Evolutionary conservation across 1,284 basidiomycete genomes (phyloP).

Genomic region (Tilletiaria anomala): DNA sequence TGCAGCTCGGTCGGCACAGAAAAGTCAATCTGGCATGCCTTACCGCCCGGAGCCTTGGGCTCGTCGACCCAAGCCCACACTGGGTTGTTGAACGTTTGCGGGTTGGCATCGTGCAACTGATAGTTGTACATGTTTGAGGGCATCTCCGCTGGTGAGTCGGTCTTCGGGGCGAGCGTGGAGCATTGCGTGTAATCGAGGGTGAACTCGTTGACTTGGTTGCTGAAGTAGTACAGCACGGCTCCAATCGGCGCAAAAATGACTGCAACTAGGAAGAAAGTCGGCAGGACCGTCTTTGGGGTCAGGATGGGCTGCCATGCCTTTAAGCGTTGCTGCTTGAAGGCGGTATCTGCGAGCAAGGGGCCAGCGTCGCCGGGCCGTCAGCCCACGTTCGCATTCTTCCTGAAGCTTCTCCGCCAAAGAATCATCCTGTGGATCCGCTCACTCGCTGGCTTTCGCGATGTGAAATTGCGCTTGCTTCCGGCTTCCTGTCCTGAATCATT

Average conservation of each 20-base stretch:
- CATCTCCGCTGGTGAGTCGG: constrained; percentile 45
- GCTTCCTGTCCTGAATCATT: too few relatives aligned
- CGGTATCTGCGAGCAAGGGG: constrained; percentile 54
- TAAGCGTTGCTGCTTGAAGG: constrained; percentile 97
- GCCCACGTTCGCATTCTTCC: too few relatives aligned
- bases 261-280: constrained; percentile 86
- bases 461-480: too few relatives aligned
- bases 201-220: constrained; percentile 54
- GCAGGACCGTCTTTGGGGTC: constrained; percentile 89
- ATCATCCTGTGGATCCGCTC: too few relatives aligned
- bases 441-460: too few relatives aligned
- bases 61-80: constrained; percentile 9
- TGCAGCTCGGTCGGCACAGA: constrained; percentile 60
- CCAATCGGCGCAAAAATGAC: constrained; percentile 92
- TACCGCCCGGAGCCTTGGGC: constrained; percentile 11
- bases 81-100: constrained; percentile 1
- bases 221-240: constrained; percentile 57
- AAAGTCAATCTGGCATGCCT: constrained; percentile 30
- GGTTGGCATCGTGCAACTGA: constrained; percentile 32
- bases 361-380: not conserved
- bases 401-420: too few relatives aligned
- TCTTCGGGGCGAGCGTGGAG: constrained; percentile 5
- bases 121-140: constrained; percentile 58
- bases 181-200: constrained; percentile 91
- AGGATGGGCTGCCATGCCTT: constrained; percentile 99